These are phyloP conservation scores for Digitaria exilis DNA, from an alignment of 202 grass and related monocot genomes.

Conservation along the genomic window DNA sequence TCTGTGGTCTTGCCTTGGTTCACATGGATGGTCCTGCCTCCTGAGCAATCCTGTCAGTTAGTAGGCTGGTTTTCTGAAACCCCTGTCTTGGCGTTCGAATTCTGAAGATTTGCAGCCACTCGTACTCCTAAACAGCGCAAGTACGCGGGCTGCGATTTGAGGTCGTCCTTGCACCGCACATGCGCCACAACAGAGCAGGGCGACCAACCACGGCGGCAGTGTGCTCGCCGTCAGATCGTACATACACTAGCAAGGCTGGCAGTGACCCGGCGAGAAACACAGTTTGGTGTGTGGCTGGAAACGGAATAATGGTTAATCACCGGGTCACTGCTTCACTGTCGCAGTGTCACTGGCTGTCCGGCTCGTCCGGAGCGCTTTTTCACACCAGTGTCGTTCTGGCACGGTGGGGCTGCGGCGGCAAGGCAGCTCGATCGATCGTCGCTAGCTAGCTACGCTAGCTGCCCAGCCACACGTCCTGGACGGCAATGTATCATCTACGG, in stretches of 20 bases:
- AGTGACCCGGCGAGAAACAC: not conserved
- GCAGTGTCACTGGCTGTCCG: not conserved
- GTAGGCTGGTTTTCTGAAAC: not conserved
- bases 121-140: not conserved
- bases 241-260: not conserved
- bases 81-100: not conserved
- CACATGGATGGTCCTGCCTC: not conserved
- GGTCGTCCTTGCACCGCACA: constrained; percentile 10
- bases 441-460: no score
- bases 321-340: not conserved
- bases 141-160: constrained; percentile 17
- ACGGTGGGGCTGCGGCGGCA: not conserved
- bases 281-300: constrained; percentile 3
- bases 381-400: not conserved
- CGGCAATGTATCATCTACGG: not conserved
- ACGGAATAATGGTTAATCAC: not conserved
- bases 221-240: not conserved
- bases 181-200: not conserved
- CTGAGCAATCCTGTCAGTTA: constrained; percentile 23
- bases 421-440: no score
- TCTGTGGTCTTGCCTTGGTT: not conserved
- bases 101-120: constrained; percentile 15
- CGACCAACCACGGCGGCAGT: not conserved
- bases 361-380: not conserved
- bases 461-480: not conserved